phyloP scores from a whole-genome alignment of 208 protist genomes.

The Pavlovales sp. region DNA sequence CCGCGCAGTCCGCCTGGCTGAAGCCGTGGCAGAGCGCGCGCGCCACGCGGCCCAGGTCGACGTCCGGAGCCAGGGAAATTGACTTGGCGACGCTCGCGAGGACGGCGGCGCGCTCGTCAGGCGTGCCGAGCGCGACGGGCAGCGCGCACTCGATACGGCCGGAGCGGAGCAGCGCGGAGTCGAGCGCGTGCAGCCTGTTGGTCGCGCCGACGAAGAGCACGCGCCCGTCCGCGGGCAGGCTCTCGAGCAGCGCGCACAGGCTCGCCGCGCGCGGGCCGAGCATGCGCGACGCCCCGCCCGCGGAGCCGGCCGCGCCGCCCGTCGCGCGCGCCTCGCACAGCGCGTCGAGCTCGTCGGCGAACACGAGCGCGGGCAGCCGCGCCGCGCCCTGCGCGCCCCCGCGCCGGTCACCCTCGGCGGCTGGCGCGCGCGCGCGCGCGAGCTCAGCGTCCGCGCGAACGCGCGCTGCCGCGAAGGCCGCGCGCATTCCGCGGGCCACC shows the following conservation, averaged over 20 bases:
- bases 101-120: neutral
- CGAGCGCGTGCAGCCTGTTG: slow-evolving; percentile 36
- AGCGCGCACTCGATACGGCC: slow-evolving; percentile 32
- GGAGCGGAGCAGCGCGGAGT: slow-evolving; percentile 38
- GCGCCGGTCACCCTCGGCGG: neutral
- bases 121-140: neutral
- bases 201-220: slow-evolving; percentile 44
- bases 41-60: neutral
- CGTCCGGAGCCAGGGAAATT: neutral
- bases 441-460: too few relatives aligned
- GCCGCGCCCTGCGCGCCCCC: neutral
- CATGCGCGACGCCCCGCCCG: slow-evolving; percentile 13
- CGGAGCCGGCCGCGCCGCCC: neutral
- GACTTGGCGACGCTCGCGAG: neutral
- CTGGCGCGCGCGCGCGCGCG: neutral
- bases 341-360: slow-evolving; percentile 44
- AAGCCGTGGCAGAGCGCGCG: neutral
- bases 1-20: neutral
- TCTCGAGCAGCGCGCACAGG: slow-evolving; percentile 12
- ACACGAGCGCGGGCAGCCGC: slow-evolving; percentile 2
- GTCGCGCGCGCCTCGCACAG: neutral
- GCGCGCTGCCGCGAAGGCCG: neutral
- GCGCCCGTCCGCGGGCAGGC: neutral
- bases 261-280: neutral
- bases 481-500: neutral